phyloP scores from a whole-genome alignment of 371 early-diverging fungal species.

The Mucor piriformis region DNA sequence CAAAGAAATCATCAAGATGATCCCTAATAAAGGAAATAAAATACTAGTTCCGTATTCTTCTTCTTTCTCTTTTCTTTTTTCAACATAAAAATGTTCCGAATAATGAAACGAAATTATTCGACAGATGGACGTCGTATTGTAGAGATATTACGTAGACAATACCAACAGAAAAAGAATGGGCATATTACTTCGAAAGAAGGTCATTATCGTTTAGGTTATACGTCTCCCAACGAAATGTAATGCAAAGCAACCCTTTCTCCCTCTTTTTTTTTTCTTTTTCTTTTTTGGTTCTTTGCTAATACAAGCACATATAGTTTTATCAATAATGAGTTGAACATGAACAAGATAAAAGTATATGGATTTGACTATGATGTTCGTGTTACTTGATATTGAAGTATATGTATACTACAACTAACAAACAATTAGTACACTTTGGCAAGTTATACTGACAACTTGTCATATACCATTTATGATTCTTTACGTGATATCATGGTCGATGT shows the following conservation, averaged over 20 bases:
- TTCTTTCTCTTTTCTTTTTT: neutral
- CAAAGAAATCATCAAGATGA: no score
- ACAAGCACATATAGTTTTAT: constrained; percentile 43
- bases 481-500: constrained; percentile 57
- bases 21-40: neutral
- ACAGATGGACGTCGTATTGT: constrained; percentile 13
- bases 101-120: constrained; percentile 1
- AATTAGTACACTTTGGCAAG: constrained; percentile 65
- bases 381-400: neutral
- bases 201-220: constrained; percentile 16
- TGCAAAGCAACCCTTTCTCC: neutral
- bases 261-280: neutral
- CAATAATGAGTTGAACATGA: constrained; percentile 52
- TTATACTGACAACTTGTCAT: constrained; percentile 58
- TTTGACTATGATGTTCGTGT: constrained; percentile 57
- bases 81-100: constrained; percentile 10
- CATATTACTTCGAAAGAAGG: constrained; percentile 20
- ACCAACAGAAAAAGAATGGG: constrained; percentile 28
- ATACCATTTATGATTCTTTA: constrained; percentile 61
- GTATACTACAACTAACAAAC: neutral
- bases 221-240: constrained; percentile 25
- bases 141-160: constrained; percentile 14
- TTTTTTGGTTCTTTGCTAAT: no score
- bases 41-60: neutral
- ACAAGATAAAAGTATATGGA: constrained; percentile 47